These are phyloP conservation scores for Eugenia klotzschiana DNA, from an alignment of 441 rosid species.

Conservation along the genomic window DNA sequence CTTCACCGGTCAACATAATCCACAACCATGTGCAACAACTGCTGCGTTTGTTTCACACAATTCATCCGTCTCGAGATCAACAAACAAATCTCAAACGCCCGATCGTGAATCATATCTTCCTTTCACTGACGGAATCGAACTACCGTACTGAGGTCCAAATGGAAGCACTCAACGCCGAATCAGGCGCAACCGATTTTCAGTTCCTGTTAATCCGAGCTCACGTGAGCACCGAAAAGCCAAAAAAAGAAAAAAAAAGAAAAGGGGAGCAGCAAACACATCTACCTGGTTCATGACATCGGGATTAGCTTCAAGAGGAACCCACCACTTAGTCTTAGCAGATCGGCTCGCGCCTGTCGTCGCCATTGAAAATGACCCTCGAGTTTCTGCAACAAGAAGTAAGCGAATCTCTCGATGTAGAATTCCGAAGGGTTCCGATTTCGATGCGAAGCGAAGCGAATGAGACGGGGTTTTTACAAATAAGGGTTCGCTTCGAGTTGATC, in stretches of 20 bases:
- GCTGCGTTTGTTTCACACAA: neutral
- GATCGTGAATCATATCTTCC: neutral
- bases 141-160: neutral
- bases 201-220: neutral
- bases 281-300: constrained; percentile 97
- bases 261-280: neutral
- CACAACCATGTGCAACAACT: neutral
- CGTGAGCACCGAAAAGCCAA: neutral
- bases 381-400: neutral
- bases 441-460: neutral
- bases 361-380: constrained; percentile 9
- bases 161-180: neutral
- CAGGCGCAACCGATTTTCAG: neutral
- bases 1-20: neutral
- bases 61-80: neutral
- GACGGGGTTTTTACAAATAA: neutral
- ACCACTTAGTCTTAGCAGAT: constrained; percentile 56
- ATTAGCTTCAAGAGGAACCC: constrained; percentile 98
- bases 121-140: neutral
- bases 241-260: neutral
- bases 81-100: neutral
- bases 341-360: constrained; percentile 34
- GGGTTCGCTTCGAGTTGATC: neutral
- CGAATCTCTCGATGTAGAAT: neutral
- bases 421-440: neutral